Percentiles rank a stretch among this genome's conserved stretches.
Conservation (phyloP, 345 rosid genomes). For the Excoecaria agallocha region DNA sequence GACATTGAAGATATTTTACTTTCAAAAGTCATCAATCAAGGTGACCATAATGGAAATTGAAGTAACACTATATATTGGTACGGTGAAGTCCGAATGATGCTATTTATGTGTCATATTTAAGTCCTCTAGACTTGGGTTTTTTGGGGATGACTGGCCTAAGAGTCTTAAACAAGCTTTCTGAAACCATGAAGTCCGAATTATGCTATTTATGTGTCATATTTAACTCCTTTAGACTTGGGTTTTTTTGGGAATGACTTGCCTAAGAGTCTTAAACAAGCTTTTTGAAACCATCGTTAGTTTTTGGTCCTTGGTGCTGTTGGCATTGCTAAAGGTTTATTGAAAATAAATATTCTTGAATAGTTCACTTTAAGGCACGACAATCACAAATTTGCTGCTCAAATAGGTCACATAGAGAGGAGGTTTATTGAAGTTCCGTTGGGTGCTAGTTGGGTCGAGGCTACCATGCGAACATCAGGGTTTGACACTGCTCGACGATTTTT, state of each 20-base stretch:
- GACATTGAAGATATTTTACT: not conserved
- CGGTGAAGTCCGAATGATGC: not conserved
- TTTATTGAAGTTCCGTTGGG: slow-evolving; percentile 82
- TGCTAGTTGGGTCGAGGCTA: slow-evolving; percentile 96
- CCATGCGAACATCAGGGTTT: slow-evolving; percentile 75
- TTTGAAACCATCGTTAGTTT: not conserved
- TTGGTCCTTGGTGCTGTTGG: too few relatives aligned
- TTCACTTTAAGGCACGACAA: not conserved
- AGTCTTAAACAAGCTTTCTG: not conserved
- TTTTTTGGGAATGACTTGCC: not conserved
- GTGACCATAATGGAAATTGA: not conserved
- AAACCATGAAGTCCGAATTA: not conserved
- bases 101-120: not conserved
- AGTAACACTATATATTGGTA: too few relatives aligned
- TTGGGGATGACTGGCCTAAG: too few relatives aligned
- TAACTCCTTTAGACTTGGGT: not conserved
- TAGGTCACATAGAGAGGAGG: slow-evolving; percentile 92
- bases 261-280: not conserved
- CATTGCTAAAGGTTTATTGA: not conserved
- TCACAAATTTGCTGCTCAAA: slow-evolving; percentile 17
- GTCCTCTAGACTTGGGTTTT: not conserved
- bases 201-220: not conserved
- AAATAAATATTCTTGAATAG: not conserved
- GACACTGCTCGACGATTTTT: slow-evolving; percentile 83
- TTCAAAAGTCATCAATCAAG: not conserved